These are phyloP conservation scores for Fusarium transvaalense DNA, from an alignment of 2,329 filamentous ascomycete genomes.

Conservation along the genomic window DNA sequence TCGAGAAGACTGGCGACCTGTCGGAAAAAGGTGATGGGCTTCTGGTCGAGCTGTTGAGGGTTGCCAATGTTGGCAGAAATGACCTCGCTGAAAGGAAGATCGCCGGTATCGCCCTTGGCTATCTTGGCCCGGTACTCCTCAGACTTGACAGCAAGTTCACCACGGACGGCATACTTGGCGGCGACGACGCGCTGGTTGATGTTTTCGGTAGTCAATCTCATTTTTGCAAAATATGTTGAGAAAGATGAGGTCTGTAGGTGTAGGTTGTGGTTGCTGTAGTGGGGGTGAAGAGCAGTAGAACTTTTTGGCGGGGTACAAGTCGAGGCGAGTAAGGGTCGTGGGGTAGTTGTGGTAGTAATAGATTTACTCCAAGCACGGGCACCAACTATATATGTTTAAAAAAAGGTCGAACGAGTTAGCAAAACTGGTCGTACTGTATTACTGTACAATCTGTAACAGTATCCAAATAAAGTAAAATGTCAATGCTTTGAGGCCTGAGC, in stretches of 20 bases:
- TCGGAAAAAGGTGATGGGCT: constrained; percentile 98
- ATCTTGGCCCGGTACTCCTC: constrained; percentile 88
- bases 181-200: constrained; percentile 91
- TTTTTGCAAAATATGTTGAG: constrained; percentile 48
- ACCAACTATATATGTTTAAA: constrained; percentile 36
- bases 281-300: constrained; percentile 31
- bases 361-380: constrained; percentile 40
- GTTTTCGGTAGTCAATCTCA: constrained; percentile 79
- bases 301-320: constrained; percentile 48
- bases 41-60: constrained; percentile 98
- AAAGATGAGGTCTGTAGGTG: constrained; percentile 34
- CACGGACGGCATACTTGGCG: constrained; percentile 96
- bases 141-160: constrained; percentile 92
- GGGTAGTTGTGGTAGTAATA: constrained; percentile 45
- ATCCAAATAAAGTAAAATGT: constrained; percentile 20
- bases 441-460: constrained; percentile 1
- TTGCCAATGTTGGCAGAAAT: constrained; percentile 99
- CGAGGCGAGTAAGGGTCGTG: constrained; percentile 44
- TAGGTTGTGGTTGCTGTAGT: constrained; percentile 36
- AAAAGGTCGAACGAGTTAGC: constrained; percentile 46
- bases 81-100: constrained; percentile 87
- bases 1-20: constrained; percentile 94
- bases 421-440: constrained; percentile 27
- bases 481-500: constrained; percentile 37
- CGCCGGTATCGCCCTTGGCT: constrained; percentile 63